These are phyloP conservation scores for Suhomyces prunicola DNA, from an alignment of 805 yeast genomes.

Conservation along the genomic window DNA sequence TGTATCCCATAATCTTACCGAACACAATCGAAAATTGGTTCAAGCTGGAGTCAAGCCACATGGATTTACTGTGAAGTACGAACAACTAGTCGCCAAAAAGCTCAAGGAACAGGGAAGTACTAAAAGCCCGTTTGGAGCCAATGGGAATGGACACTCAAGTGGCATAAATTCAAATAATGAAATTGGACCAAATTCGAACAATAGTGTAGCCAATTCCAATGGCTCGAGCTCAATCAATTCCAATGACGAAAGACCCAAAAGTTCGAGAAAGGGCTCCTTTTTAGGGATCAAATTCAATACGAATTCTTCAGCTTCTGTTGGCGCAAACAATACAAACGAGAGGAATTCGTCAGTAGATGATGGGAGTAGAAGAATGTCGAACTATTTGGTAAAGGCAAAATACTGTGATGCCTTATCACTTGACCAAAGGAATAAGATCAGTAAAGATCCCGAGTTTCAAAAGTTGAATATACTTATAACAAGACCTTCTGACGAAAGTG, in stretches of 20 bases:
- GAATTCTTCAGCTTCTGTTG: conserved; percentile 5
- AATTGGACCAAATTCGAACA: not conserved
- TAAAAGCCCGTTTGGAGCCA: conserved; percentile 1
- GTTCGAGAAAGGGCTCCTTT: conserved; percentile 33
- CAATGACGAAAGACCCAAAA: conserved; percentile 19
- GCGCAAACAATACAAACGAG: not conserved
- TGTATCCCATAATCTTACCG: conserved; percentile 25
- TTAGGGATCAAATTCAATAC: conserved; percentile 39
- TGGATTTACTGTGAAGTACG: conserved; percentile 38
- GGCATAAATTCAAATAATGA: not conserved
- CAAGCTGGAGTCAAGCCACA: conserved; percentile 33
- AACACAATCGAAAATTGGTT: conserved; percentile 30
- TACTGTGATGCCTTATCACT: conserved; percentile 30
- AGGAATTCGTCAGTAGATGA: conserved; percentile 4
- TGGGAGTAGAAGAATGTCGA: not conserved
- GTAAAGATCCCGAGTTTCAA: conserved; percentile 28
- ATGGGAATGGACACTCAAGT: not conserved
- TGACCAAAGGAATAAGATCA: conserved; percentile 32
- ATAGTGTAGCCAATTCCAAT: not conserved
- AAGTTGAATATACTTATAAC: conserved; percentile 34
- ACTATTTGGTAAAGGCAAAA: conserved; percentile 25
- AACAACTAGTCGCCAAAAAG: conserved; percentile 35
- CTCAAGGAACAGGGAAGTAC: conserved; percentile 24
- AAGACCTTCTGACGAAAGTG: conserved; percentile 24
- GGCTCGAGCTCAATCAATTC: conserved; percentile 6